These are phyloP conservation scores for Wallacemonas sp. DNA, from an alignment of 208 protist species.

Conservation along the genomic window DNA sequence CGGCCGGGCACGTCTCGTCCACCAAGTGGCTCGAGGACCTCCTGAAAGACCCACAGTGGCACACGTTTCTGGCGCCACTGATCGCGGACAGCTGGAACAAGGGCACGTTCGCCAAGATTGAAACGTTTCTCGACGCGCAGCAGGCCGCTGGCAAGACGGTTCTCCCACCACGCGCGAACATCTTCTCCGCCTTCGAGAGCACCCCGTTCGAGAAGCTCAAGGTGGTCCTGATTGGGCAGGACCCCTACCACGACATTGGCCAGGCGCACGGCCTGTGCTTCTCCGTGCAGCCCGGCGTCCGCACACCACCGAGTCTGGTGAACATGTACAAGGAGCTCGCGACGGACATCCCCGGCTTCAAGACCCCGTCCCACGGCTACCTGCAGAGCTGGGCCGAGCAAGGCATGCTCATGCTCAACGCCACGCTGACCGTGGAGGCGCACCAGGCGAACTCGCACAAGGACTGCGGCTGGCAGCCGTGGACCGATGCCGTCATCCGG, in stretches of 20 bases:
- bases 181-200: constrained; percentile 93
- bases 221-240: constrained; percentile 96
- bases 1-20: neutral
- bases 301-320: constrained; percentile 80
- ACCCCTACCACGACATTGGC: constrained; percentile 94
- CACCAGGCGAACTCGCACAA: constrained; percentile 94
- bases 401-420: constrained; percentile 97
- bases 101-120: constrained; percentile 61
- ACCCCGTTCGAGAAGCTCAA: constrained; percentile 90
- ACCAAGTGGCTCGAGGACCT: constrained; percentile 43
- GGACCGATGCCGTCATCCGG: constrained; percentile 95
- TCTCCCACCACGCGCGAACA: constrained; percentile 72
- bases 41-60: constrained; percentile 53
- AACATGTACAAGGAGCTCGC: constrained; percentile 97
- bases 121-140: constrained; percentile 69
- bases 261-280: constrained; percentile 98
- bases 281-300: constrained; percentile 92
- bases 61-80: constrained; percentile 58
- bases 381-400: constrained; percentile 95
- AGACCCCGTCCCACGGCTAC: constrained; percentile 90
- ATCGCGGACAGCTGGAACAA: constrained; percentile 31
- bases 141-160: constrained; percentile 44
- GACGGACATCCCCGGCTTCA: constrained; percentile 85
- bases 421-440: constrained; percentile 94
- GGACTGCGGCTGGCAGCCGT: constrained; percentile 92